Percentiles rank a stretch among this genome's conserved stretches.
These are phyloP conservation scores for Cyclotella cryptica DNA, from an alignment of 108 stramenopile genomes.

Conservation along the genomic window DNA sequence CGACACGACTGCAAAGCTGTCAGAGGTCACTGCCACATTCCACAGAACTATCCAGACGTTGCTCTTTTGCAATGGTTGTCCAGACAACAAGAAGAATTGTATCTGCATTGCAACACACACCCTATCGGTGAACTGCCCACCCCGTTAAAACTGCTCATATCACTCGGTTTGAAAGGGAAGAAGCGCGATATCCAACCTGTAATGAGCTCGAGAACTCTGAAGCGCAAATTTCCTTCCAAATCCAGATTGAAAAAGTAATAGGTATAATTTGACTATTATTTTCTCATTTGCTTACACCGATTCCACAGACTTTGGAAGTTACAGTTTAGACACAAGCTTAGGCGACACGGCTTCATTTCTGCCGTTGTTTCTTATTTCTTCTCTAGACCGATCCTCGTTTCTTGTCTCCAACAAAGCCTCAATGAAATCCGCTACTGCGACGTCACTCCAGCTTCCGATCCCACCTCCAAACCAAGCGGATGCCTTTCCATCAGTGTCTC, in stretches of 20 bases:
- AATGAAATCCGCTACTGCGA: conserved; percentile 83
- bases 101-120: conserved; percentile 35
- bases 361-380: not conserved
- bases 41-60: conserved; percentile 39
- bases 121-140: conserved; percentile 15
- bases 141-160: conserved; percentile 40
- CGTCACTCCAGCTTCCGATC: conserved; percentile 84
- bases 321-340: conserved; percentile 9
- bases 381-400: conserved; percentile 29
- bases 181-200: conserved; percentile 12
- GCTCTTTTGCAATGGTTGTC: conserved; percentile 40
- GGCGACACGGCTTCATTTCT: not conserved
- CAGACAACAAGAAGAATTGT: conserved; percentile 38
- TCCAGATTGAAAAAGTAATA: not conserved
- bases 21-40: conserved; percentile 41
- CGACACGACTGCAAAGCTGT: conserved; percentile 21
- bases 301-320: not conserved
- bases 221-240: not conserved
- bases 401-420: conserved; percentile 67
- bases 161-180: conserved; percentile 38
- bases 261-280: too few species aligned
- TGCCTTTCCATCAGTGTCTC: conserved; percentile 8
- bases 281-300: not conserved
- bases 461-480: conserved; percentile 44
- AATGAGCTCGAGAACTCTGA: conserved; percentile 25